Conservation (phyloP, 106 monocot genomes). For the Apostasia ramifera region DNA sequence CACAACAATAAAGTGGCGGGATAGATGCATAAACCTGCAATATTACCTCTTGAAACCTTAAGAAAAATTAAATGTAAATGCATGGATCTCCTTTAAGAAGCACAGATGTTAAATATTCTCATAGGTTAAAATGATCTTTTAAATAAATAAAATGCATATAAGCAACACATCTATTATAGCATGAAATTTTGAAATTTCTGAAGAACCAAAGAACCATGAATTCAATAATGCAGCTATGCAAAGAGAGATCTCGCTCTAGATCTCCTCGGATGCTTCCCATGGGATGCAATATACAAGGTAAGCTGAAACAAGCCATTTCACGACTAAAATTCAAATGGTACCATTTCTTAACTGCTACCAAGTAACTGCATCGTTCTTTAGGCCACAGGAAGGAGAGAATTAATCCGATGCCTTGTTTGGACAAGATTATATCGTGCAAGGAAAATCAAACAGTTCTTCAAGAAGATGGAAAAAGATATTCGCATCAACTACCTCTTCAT, state of each 20-base stretch:
- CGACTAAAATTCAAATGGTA: neutral
- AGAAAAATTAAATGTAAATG: no score
- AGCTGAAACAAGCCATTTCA: neutral
- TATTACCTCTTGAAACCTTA: no score
- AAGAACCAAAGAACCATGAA: no score
- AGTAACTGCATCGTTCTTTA: conserved; percentile 1
- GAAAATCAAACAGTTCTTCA: conserved; percentile 45
- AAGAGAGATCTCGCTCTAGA: conserved; percentile 45
- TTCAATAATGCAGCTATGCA: conserved; percentile 31
- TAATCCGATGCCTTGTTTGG: conserved; percentile 43
- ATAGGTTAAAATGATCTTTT: no score
- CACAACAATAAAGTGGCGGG: no score
- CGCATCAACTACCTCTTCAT: conserved; percentile 63
- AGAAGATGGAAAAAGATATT: conserved; percentile 65
- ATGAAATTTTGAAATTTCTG: no score
- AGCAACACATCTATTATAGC: no score
- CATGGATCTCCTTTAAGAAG: no score
- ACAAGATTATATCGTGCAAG: conserved; percentile 41
- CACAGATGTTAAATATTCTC: no score
- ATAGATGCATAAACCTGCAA: no score
- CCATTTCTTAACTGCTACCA: neutral
- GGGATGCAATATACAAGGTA: conserved; percentile 82
- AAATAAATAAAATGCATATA: no score
- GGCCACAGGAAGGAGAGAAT: conserved; percentile 40
- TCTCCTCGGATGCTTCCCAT: conserved; percentile 60